These are phyloP conservation scores for Yamadazyma sp. DNA, from an alignment of 1,139 yeast species.

Conservation along the genomic window DNA sequence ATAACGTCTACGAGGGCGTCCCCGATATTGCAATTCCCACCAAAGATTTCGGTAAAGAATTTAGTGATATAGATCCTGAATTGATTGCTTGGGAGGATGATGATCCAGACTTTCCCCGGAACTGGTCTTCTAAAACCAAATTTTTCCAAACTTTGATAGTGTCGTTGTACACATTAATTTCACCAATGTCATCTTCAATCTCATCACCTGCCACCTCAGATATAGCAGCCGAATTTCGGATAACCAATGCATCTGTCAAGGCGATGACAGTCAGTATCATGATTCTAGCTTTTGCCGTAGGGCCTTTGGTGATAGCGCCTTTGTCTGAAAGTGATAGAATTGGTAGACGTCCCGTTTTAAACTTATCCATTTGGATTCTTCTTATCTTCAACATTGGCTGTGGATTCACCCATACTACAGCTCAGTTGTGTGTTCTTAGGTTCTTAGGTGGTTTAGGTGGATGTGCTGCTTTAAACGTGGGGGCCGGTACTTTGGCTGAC, in stretches of 20 bases:
- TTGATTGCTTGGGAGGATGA: slow-evolving; percentile 66
- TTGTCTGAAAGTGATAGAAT: slow-evolving; percentile 51
- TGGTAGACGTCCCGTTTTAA: slow-evolving; percentile 55
- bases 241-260: slow-evolving; percentile 35
- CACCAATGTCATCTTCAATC: slow-evolving; percentile 62
- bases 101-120: slow-evolving; percentile 62
- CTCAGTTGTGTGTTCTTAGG: slow-evolving; percentile 58
- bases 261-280: slow-evolving; percentile 57
- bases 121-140: slow-evolving; percentile 50
- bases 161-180: slow-evolving; percentile 50
- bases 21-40: slow-evolving; percentile 43
- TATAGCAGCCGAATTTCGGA: slow-evolving; percentile 44
- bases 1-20: slow-evolving; percentile 22
- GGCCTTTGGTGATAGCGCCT: slow-evolving; percentile 62
- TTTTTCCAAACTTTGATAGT: slow-evolving; percentile 48
- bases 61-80: slow-evolving; percentile 55
- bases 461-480: slow-evolving; percentile 65
- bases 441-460: slow-evolving; percentile 67
- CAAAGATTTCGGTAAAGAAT: slow-evolving; percentile 49
- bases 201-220: slow-evolving; percentile 56
- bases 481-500: slow-evolving; percentile 73
- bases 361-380: slow-evolving; percentile 50
- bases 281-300: slow-evolving; percentile 63
- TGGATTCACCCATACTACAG: slow-evolving; percentile 51
- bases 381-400: slow-evolving; percentile 59